Evolutionary conservation across 116 monocot species (phyloP).

Genomic region (Iris pallida): DNA sequence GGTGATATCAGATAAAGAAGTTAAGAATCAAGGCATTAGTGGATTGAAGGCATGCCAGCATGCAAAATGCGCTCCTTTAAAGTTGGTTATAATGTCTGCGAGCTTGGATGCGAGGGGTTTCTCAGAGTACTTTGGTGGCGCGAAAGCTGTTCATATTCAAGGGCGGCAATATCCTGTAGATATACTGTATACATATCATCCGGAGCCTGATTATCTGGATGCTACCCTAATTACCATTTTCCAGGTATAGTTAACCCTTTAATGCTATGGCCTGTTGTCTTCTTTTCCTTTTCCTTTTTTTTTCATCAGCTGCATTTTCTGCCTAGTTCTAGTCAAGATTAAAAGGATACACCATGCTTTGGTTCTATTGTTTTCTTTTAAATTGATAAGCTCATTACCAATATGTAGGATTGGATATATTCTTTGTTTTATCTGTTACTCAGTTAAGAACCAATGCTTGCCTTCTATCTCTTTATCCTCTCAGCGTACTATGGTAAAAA

Average conservation of each 20-base stretch:
- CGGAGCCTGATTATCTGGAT: slow-evolving; percentile 75
- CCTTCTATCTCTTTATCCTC: not conserved
- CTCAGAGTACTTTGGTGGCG: slow-evolving; percentile 84
- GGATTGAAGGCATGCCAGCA: slow-evolving; percentile 30
- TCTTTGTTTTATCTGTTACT: not conserved
- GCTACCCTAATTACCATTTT: slow-evolving; percentile 84
- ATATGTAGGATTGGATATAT: not conserved
- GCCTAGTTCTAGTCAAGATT: not conserved
- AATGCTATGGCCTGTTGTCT: not conserved
- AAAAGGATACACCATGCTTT: not conserved
- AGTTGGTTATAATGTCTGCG: slow-evolving; percentile 98
- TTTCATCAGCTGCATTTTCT: not conserved
- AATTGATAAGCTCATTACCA: not conserved
- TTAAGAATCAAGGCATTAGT: slow-evolving; percentile 3
- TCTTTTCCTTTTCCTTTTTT: not conserved
- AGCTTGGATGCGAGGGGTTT: slow-evolving; percentile 92
- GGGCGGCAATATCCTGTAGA: slow-evolving; percentile 88
- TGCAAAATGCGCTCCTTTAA: slow-evolving; percentile 49
- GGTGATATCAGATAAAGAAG: slow-evolving; percentile 17
- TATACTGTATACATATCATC: slow-evolving; percentile 77
- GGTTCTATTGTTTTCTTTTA: not conserved
- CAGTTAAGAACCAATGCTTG: not conserved
- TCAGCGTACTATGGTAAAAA: not conserved
- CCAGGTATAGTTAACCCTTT: slow-evolving; percentile 47
- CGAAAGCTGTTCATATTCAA: slow-evolving; percentile 87